Evolutionary conservation across 805 yeast genomes (phyloP), one percentile per base, ranked within the genome.

Genomic region (Yamadazyma sp.): DNA sequence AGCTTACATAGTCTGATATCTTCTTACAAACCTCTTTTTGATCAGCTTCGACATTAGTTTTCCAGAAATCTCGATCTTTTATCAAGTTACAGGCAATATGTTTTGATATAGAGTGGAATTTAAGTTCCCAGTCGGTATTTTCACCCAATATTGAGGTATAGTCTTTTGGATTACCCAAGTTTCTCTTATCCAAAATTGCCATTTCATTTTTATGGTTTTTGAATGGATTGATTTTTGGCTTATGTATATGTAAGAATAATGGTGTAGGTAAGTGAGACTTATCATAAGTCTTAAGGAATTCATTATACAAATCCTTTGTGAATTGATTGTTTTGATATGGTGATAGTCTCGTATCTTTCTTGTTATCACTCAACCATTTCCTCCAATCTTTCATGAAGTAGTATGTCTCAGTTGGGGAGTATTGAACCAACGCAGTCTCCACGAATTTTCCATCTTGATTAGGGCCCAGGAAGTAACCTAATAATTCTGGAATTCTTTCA

Each of bases 381-480:
- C 44, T 38, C 65, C 68, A 62, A 14, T 49, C 48, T 6, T 31
- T 24, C 23, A 42, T 30, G 38, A 52, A 9, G 10, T 17, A 24
- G 4, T 17, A 19, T n/a, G 39, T 19, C 4, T 31, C 20, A 4
- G 33, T 32, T 4, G 66, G 66, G 30, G 54, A 60, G 30, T 53
- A 43, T 31, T 63, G 68, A 2, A 60, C 56, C 36, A 62, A 44
- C 4, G 65, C 52, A n/a, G 56, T 48, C 31, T 59, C 62, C 12
- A 47, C 51, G 31, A 45, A 47, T 7, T 35, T 36, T 17, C 36
- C 47, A 4, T 40, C 47, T 23, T 33, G 36, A 18, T 31, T 36
- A 4, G 40, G 35, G 3, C 44, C 44, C 20, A 36, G 29, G 5
- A 16, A 21, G 23, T 22, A 39, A 3, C 46, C 44, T 25, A 38